Evolutionary conservation across 805 yeast species (phyloP), one percentile per base, ranked within the genome.

Genomic region (Starmerella scarabaei): DNA sequence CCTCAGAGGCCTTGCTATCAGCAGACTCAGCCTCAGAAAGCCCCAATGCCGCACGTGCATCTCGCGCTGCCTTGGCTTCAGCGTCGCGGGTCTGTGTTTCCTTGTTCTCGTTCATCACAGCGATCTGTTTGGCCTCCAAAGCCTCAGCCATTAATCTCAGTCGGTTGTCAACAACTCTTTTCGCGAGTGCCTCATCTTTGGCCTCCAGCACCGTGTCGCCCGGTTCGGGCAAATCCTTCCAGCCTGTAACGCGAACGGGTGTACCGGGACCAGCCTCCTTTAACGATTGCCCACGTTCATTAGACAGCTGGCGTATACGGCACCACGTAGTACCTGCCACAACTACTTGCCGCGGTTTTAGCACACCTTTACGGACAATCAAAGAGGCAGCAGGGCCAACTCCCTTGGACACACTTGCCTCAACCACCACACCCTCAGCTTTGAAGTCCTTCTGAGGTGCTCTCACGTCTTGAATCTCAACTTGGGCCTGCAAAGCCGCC

Each of bases 141-240:
- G 72, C 59, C 46, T 66, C 66, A 42, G 67, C 67, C 27, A 62
- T 66, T 48, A 80, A 65, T 29, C 72, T 68, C 5, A 64, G 56
- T 50, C 95, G 69, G 52, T 79, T 80, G 6, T 68, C 67, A 4
- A 76, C 68, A 5, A 80, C 94, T 48, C 75, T 73, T 53, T 83
- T 84, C 6, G 94, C 94, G 27, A 66, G 58, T 12, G 72, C 65
- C 56, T 86, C 96, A 52, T 62, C 73, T 45, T 72, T 71, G 11
- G 91, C 93, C 55, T 84, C 79, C 4, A 88, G 56, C 1, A 82
- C 75, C 47, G 73, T 73, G 47, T 84, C 94, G 8, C 98, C 98
- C 9, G 94, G 91, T 38, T 73, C 81, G 0, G 97, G 97, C 28
- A 86, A 62, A 27, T 76, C 86, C 55, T 80, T 85, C 98, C 98